A percentile compares a stretch with the other conserved stretches of the same genome.
These are phyloP conservation scores for Erigeron philadelphicus DNA, from an alignment of 140 eudicot genomes.

Conservation along the genomic window DNA sequence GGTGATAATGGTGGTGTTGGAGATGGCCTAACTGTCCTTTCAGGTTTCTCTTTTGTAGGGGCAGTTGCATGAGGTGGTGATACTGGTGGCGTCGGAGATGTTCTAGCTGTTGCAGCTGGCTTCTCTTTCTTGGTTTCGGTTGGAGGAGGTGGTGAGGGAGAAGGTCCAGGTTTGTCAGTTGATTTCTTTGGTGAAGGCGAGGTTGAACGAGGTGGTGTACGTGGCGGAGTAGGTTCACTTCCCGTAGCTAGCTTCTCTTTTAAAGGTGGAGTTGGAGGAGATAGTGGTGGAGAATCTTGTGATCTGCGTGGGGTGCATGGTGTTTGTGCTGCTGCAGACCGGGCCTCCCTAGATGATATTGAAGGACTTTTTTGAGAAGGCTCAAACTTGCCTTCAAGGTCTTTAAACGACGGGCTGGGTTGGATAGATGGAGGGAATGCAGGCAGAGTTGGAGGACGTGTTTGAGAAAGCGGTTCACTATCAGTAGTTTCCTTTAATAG, in stretches of 20 bases:
- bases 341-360: conserved; percentile 27
- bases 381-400: conserved; percentile 14
- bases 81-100: conserved; percentile 34
- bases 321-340: conserved; percentile 16
- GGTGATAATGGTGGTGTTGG: conserved; percentile 39
- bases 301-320: conserved; percentile 29
- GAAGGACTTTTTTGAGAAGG: conserved; percentile 33
- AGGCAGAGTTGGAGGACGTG: conserved; percentile 22
- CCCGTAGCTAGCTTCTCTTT: conserved; percentile 22
- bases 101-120: conserved; percentile 25
- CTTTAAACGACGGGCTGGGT: conserved; percentile 25
- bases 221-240: conserved; percentile 29
- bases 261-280: conserved; percentile 53
- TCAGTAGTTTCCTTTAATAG: conserved; percentile 26
- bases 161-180: conserved; percentile 27
- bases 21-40: conserved; percentile 29
- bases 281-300: conserved; percentile 39
- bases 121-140: conserved; percentile 23
- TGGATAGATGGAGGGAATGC: conserved; percentile 24
- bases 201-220: conserved; percentile 22
- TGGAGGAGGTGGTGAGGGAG: conserved; percentile 41
- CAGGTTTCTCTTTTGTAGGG: conserved; percentile 24
- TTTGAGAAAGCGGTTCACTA: conserved; percentile 12
- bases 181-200: conserved; percentile 21
- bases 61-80: conserved; percentile 45